These are phyloP conservation scores for Plasmopara viticola DNA, from an alignment of 352 stramenopile genomes.

Conservation along the genomic window DNA sequence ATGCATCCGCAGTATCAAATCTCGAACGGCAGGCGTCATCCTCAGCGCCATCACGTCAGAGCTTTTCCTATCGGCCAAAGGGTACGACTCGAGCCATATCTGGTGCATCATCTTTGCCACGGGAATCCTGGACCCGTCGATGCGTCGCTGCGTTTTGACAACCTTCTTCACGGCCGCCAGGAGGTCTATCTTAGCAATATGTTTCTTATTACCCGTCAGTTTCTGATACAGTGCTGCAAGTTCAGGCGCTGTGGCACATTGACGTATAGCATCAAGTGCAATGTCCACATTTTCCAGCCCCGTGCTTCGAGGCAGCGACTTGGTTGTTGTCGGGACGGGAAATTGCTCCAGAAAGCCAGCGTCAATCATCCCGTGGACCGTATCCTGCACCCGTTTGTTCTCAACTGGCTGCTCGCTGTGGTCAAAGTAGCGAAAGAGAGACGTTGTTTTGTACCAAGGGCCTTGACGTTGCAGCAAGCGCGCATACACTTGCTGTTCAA, in stretches of 20 bases:
- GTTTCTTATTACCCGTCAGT: constrained; percentile 43
- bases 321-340: constrained; percentile 3
- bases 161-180: constrained; percentile 38
- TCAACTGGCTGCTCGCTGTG: constrained; percentile 12
- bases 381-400: constrained; percentile 32
- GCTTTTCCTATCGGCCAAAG: constrained; percentile 22
- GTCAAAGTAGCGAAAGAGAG: constrained; percentile 56
- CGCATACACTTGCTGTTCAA: constrained; percentile 66
- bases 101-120: constrained; percentile 52
- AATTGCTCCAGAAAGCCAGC: constrained; percentile 33
- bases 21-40: constrained; percentile 31
- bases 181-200: constrained; percentile 34
- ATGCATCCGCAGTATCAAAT: constrained; percentile 65
- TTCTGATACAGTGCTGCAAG: constrained; percentile 46
- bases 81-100: constrained; percentile 45
- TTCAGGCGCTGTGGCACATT: constrained; percentile 41
- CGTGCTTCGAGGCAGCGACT: constrained; percentile 5
- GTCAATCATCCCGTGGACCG: constrained; percentile 37
- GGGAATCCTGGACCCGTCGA: constrained; percentile 66
- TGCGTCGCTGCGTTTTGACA: constrained; percentile 53
- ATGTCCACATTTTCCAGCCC: constrained; percentile 15
- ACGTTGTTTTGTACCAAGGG: constrained; percentile 62
- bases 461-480: constrained; percentile 74
- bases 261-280: constrained; percentile 48
- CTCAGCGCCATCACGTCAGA: constrained; percentile 48